A percentile compares a stretch with the other conserved stretches of the same genome.
These are phyloP conservation scores for Gossypium davidsonii DNA, from an alignment of 441 rosid genomes.

Conservation along the genomic window DNA sequence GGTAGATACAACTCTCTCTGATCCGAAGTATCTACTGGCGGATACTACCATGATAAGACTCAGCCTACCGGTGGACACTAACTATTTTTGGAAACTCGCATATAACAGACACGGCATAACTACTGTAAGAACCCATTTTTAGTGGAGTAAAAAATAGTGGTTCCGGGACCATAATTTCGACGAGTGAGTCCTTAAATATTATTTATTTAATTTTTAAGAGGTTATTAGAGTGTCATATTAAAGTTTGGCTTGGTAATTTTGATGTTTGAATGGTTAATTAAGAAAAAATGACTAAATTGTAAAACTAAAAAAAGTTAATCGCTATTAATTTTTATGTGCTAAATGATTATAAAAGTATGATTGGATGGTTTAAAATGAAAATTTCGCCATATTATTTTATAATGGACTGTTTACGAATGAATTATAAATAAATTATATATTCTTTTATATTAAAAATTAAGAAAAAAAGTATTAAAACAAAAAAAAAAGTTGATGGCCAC, in stretches of 20 bases:
- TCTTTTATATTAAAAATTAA: too few relatives aligned
- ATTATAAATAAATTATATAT: too few relatives aligned
- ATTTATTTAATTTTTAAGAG: not conserved
- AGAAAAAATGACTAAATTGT: not conserved
- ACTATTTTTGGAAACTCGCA: not conserved
- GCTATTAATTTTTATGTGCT: not conserved
- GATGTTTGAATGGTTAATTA: not conserved
- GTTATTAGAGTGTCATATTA: not conserved
- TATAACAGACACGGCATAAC: not conserved
- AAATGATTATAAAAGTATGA: not conserved
- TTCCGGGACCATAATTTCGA: not conserved
- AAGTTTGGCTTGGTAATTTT: too few relatives aligned
- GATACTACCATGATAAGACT: not conserved
- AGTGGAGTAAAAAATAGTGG: too few relatives aligned
- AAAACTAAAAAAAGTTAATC: too few relatives aligned
- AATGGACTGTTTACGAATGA: not conserved
- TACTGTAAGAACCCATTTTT: not conserved
- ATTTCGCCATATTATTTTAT: too few relatives aligned
- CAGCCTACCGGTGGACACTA: not conserved
- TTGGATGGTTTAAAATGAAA: not conserved
- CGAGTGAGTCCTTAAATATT: not conserved
- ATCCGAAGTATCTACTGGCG: not conserved
- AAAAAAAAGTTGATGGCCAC: not conserved
- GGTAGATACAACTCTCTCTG: not conserved
- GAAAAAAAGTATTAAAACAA: not conserved